A percentile compares a stretch with the other conserved stretches of the same genome.
These are phyloP conservation scores for Daldinia grandis DNA, from an alignment of 495 filamentous ascomycete species.

Conservation along the genomic window DNA sequence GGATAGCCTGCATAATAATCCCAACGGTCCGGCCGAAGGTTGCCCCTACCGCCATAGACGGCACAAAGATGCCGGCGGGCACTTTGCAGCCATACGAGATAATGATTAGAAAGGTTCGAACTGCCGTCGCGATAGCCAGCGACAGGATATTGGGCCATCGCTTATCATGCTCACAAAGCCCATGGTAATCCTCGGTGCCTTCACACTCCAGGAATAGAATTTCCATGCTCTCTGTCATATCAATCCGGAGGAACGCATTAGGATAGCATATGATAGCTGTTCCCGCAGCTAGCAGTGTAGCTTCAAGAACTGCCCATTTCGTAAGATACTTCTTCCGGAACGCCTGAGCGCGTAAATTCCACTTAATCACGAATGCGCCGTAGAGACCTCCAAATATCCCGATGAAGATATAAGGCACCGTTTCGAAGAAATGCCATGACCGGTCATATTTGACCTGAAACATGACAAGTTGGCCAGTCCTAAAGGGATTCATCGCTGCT, in stretches of 20 bases:
- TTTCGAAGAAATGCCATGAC: constrained; percentile 96
- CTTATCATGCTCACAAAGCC: constrained; percentile 82
- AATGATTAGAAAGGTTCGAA: constrained; percentile 87
- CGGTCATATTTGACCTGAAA: constrained; percentile 97
- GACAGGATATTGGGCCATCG: constrained; percentile 84
- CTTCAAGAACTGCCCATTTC: constrained; percentile 87
- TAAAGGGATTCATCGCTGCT: constrained; percentile 96
- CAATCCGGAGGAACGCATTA: constrained; percentile 94
- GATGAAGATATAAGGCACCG: constrained; percentile 89
- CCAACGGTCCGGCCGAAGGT: constrained; percentile 94
- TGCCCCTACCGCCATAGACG: constrained; percentile 96
- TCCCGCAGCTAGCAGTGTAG: constrained; percentile 78
- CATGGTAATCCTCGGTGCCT: constrained; percentile 89
- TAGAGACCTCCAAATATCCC: constrained; percentile 96
- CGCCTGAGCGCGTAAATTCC: constrained; percentile 90
- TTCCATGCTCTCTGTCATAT: constrained; percentile 99
- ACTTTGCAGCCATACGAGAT: constrained; percentile 99
- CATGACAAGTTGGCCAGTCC: constrained; percentile 99
- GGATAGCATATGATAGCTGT: constrained; percentile 95
- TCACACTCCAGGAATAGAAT: constrained; percentile 96
- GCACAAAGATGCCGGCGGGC: constrained; percentile 95
- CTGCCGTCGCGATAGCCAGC: constrained; percentile 78
- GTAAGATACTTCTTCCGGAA: constrained; percentile 95
- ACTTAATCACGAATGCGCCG: constrained; percentile 97
- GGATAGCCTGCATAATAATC: constrained; percentile 88